Base-by-base conservation (phyloP, 495 filamentous ascomycete species). In the Lepidopterella palustris region DNA sequence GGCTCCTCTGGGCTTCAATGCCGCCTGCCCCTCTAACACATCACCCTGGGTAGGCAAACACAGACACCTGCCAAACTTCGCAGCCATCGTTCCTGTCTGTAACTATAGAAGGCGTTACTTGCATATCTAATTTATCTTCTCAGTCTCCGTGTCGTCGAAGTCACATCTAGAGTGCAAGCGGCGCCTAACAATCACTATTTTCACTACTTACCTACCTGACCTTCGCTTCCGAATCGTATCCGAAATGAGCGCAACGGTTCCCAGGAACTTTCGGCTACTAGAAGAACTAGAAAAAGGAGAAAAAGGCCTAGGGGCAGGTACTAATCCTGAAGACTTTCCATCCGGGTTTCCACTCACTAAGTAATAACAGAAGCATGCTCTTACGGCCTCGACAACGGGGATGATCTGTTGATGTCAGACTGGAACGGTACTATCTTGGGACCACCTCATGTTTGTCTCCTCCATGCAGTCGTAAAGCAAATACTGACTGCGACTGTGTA, bases 211-310 rank as follows among this genome's bases (percentile, higher is more conserved):
- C 47, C 26, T 51, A 51, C 47, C 35, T n/a, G 18, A 2, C 35
- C 21, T 32, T 11, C 28, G 2, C 26, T 55, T 4, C 52, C 26
- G 3, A 40, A 31, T 29, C 48, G 13, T 29, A 47, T 42, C 52
- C 70, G 80, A 39, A 24, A 90, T 89, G 86, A 73, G 81, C 51
- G 89, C 93, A 35, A 95, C 95, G 69, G 81, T 98, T 31, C 93
- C 93, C 39, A 81, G 93, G 68, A 97, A 97, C 76, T 98, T 98
- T 70, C 83, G 92, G 65, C 83, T 98, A 64, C 82, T 98, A 20
- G 95, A 96, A 71, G 93, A 98, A 84, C 81, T 98, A 2, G 93
- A 98, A 79, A 97, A 97, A 78, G 93, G 93, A 63, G 93, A 98
- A 79, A 98, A 97, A 73, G 93, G 95, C 45, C 78, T 92, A 51